A percentile compares a stretch with the other conserved stretches of the same genome.
phyloP scores from a whole-genome alignment of 768 basidiomycete genomes.

The Pholiota conissans region DNA sequence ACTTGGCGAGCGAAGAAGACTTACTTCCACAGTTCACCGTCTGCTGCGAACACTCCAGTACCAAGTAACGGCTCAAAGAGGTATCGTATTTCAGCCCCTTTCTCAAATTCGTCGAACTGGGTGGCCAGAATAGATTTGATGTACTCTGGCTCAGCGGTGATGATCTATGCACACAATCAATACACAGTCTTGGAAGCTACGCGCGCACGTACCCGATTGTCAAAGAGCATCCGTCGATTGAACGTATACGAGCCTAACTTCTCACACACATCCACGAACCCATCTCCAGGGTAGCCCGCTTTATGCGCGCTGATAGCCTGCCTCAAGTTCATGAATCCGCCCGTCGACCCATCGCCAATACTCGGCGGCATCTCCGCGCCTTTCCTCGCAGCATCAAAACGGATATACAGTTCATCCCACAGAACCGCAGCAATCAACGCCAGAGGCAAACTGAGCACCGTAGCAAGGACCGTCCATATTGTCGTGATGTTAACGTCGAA shows the following conservation, averaged over 20 bases:
- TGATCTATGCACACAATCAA: conserved; percentile 27
- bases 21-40: conserved; percentile 60
- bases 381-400: conserved; percentile 16
- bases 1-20: no score
- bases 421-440: conserved; percentile 15
- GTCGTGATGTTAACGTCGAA: background rate
- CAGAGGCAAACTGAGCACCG: conserved; percentile 19
- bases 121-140: conserved; percentile 47
- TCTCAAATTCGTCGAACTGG: conserved; percentile 36
- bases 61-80: conserved; percentile 38
- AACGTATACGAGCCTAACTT: conserved; percentile 20
- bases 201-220: conserved; percentile 23
- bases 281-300: conserved; percentile 34
- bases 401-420: conserved; percentile 15
- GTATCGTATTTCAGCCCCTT: conserved; percentile 19
- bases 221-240: conserved; percentile 23
- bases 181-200: background rate
- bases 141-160: conserved; percentile 49
- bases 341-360: conserved; percentile 17
- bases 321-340: conserved; percentile 17
- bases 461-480: conserved; percentile 3
- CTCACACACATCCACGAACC: conserved; percentile 21
- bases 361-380: conserved; percentile 22
- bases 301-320: conserved; percentile 19
- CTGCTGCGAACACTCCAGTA: conserved; percentile 60